These are phyloP conservation scores for Aphanomyces invadans DNA, from an alignment of 352 stramenopile species.

Conservation along the genomic window DNA sequence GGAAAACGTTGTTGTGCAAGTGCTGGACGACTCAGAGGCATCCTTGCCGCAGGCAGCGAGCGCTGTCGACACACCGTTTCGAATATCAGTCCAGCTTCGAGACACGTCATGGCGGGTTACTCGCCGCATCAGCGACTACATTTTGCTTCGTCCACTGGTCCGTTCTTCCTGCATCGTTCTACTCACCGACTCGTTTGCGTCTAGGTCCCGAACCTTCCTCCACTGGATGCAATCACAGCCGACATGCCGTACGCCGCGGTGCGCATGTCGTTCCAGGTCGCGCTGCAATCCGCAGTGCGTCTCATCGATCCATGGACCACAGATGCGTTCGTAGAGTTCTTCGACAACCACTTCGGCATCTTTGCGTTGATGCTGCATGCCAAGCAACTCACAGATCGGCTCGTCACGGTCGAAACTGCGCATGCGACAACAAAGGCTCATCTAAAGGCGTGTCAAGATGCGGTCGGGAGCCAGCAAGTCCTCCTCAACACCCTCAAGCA, in stretches of 20 bases:
- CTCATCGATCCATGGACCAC: background rate
- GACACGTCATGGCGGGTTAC: constrained; percentile 16
- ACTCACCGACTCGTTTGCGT: background rate
- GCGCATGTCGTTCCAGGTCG: background rate
- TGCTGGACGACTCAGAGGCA: background rate
- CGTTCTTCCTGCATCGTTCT: background rate
- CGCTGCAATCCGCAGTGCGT: background rate
- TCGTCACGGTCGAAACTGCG: background rate
- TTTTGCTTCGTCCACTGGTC: background rate
- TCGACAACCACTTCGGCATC: constrained; percentile 15
- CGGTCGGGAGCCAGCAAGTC: background rate
- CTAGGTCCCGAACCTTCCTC: background rate
- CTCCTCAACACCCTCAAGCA: constrained; percentile 5
- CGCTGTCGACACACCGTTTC: background rate
- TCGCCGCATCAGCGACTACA: constrained; percentile 13
- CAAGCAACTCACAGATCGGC: background rate
- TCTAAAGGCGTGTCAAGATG: background rate
- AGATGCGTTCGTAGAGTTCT: constrained; percentile 16
- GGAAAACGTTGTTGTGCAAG: background rate
- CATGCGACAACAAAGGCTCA: background rate
- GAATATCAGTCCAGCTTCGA: background rate
- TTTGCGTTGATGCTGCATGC: constrained; percentile 4
- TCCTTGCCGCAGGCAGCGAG: too few relatives aligned
- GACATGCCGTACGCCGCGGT: background rate
- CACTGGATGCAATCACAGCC: background rate